Evolutionary conservation across 257 asterid genomes (phyloP).

Genomic region (Phtheirospermum japonicum): DNA sequence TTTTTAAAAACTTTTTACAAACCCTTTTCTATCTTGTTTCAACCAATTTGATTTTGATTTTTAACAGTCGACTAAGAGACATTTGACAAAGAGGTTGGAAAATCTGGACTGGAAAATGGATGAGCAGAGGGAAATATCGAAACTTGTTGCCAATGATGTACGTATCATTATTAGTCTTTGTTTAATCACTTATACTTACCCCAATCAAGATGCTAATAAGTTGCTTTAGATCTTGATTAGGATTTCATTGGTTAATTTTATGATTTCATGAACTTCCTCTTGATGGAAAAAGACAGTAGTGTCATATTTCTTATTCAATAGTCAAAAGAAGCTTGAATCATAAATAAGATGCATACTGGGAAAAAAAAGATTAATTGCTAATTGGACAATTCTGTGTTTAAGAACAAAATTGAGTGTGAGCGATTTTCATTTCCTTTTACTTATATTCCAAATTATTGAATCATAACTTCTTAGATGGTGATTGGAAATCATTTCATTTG

Average conservation of each 20-base stretch:
- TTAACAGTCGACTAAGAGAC: conserved; percentile 70
- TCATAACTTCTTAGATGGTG: not conserved
- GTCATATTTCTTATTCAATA: conserved; percentile 1
- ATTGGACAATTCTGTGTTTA: conserved; percentile 10
- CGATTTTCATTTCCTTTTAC: conserved; percentile 1
- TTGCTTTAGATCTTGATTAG: conserved; percentile 14
- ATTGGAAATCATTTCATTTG: no score
- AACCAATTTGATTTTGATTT: conserved; percentile 21
- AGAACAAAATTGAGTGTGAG: conserved; percentile 9
- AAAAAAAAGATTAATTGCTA: not conserved
- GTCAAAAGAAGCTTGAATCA: conserved; percentile 7
- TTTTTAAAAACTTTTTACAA: not conserved
- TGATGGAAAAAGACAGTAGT: conserved; percentile 9
- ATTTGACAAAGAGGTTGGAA: conserved; percentile 67
- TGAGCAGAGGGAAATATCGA: conserved; percentile 66
- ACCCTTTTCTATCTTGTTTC: conserved; percentile 2
- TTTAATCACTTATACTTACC: conserved; percentile 8
- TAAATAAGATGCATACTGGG: not conserved
- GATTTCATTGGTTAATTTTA: not conserved
- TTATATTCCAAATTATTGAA: no score
- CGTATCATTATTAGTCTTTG: conserved; percentile 25
- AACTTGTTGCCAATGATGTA: conserved; percentile 63
- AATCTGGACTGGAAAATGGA: conserved; percentile 74
- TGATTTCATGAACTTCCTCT: conserved; percentile 4
- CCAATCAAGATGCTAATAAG: conserved; percentile 14